Conservation (phyloP, 1,284 basidiomycete species). For the Ceratobasidium sp. region DNA sequence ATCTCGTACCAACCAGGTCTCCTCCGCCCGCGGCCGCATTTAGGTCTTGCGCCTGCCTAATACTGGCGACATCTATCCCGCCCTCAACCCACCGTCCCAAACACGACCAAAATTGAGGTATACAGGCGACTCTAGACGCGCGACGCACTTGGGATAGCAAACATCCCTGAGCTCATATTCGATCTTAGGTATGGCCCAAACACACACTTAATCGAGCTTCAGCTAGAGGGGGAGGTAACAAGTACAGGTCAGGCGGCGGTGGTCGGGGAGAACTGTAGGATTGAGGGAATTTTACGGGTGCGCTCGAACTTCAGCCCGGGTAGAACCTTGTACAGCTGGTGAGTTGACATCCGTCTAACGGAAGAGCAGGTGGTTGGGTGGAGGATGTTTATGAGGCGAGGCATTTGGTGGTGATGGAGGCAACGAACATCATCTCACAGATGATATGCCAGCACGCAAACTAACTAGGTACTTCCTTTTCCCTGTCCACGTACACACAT, state of each 20-base stretch:
- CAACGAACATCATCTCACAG: constrained; percentile 26
- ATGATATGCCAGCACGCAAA: constrained; percentile 33
- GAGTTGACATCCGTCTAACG: constrained; percentile 39
- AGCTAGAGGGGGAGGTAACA: background rate
- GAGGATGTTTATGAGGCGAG: constrained; percentile 30
- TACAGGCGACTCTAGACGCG: constrained; percentile 20
- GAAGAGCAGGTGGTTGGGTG: constrained; percentile 28
- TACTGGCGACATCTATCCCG: constrained; percentile 3
- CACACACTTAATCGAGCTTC: constrained; percentile 20
- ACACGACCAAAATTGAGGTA: constrained; percentile 26
- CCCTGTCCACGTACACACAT: background rate
- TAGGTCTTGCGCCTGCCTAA: background rate
- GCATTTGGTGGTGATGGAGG: constrained; percentile 30
- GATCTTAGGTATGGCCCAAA: constrained; percentile 37
- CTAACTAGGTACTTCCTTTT: constrained; percentile 8
- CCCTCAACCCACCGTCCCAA: constrained; percentile 1
- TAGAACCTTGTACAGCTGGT: constrained; percentile 27
- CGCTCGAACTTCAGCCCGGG: constrained; percentile 22
- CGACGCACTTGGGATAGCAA: constrained; percentile 27
- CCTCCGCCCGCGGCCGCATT: background rate
- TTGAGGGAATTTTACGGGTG: background rate
- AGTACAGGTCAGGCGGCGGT: background rate
- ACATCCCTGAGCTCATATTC: constrained; percentile 36
- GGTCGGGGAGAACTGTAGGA: background rate
- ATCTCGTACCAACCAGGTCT: background rate